Evolutionary conservation across 495 filamentous ascomycete species (phyloP).

Genomic region (Pseudoneurospora amorphoporcata): DNA sequence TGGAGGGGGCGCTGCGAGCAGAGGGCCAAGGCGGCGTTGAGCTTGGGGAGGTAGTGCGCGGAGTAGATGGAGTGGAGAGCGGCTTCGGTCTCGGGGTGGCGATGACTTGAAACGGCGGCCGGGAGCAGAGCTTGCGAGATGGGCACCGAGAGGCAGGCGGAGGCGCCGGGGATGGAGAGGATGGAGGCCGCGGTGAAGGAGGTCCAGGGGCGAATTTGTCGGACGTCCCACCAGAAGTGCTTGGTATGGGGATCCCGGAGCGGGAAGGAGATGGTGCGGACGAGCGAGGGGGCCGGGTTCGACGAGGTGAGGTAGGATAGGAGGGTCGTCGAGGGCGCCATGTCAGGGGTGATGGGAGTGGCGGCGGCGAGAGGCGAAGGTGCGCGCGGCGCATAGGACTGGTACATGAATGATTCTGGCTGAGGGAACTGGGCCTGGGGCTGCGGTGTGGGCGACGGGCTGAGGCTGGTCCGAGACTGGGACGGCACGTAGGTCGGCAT

Average conservation of each 20-base stretch:
- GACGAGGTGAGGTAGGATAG: slow-evolving; percentile 66
- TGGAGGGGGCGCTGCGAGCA: slow-evolving; percentile 51
- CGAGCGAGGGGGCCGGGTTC: slow-evolving; percentile 71
- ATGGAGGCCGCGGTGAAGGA: slow-evolving; percentile 66
- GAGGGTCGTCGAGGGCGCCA: slow-evolving; percentile 54
- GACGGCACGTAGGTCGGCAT: slow-evolving; percentile 56
- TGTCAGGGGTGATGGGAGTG: slow-evolving; percentile 29
- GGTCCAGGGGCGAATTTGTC: slow-evolving; percentile 73
- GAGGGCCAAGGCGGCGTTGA: slow-evolving; percentile 66
- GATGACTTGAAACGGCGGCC: slow-evolving; percentile 39
- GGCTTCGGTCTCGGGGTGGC: slow-evolving; percentile 63
- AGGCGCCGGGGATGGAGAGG: slow-evolving; percentile 59
- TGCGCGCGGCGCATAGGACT: slow-evolving; percentile 33
- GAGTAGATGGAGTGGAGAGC: slow-evolving; percentile 59
- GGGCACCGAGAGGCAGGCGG: slow-evolving; percentile 60
- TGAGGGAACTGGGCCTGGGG: slow-evolving; percentile 25
- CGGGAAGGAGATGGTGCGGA: slow-evolving; percentile 65
- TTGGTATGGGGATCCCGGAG: slow-evolving; percentile 58
- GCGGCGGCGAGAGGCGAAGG: slow-evolving; percentile 39
- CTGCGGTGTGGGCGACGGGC: slow-evolving; percentile 18
- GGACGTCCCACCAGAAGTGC: slow-evolving; percentile 92
- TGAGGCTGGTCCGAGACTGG: slow-evolving; percentile 21
- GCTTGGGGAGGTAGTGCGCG: slow-evolving; percentile 61
- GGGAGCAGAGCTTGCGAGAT: slow-evolving; percentile 57
- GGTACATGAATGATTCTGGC: slow-evolving; percentile 35